These are phyloP conservation scores for Tetrapyrgos nigripes DNA, from an alignment of 1,284 basidiomycete species.

Conservation along the genomic window DNA sequence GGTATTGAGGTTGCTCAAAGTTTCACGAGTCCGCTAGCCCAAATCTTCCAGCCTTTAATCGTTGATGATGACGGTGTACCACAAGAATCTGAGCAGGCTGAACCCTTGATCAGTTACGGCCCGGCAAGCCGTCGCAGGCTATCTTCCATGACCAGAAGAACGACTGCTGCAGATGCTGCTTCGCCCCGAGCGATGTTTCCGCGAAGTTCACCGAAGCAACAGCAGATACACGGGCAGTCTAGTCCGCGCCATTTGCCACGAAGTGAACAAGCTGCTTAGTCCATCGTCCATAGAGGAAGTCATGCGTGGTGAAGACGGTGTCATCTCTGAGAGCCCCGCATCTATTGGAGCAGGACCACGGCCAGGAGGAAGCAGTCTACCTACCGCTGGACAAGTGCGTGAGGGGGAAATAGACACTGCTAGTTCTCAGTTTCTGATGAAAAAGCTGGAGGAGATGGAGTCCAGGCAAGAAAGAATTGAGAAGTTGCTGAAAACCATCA, in stretches of 20 bases:
- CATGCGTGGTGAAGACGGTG: conserved; percentile 14
- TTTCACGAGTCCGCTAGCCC: conserved; percentile 70
- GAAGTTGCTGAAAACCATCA: conserved; percentile 17
- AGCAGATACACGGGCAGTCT: background rate
- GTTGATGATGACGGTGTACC: conserved; percentile 51
- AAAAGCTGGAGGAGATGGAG: conserved; percentile 15
- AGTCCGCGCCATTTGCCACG: background rate
- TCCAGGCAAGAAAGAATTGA: conserved; percentile 19
- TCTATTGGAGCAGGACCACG: conserved; percentile 9
- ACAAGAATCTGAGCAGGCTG: conserved; percentile 36
- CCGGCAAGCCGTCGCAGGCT: conserved; percentile 63
- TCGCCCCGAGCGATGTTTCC: background rate
- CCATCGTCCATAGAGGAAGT: conserved; percentile 13
- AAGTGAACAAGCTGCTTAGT: background rate
- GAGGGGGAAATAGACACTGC: conserved; percentile 15
- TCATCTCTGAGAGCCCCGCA: conserved; percentile 21
- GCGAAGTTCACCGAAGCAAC: conserved; percentile 4
- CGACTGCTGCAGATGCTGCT: conserved; percentile 2
- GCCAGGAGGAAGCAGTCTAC: conserved; percentile 12
- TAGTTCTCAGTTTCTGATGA: background rate
- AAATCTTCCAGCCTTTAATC: conserved; percentile 72
- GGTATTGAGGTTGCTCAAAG: conserved; percentile 47
- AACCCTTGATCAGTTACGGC: conserved; percentile 57
- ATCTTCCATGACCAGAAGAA: conserved; percentile 47
- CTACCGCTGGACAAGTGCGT: conserved; percentile 17